Percentiles rank a stretch among this genome's conserved stretches.
Conservation (phyloP, 306 rosid species). For the Glycine latifolia region DNA sequence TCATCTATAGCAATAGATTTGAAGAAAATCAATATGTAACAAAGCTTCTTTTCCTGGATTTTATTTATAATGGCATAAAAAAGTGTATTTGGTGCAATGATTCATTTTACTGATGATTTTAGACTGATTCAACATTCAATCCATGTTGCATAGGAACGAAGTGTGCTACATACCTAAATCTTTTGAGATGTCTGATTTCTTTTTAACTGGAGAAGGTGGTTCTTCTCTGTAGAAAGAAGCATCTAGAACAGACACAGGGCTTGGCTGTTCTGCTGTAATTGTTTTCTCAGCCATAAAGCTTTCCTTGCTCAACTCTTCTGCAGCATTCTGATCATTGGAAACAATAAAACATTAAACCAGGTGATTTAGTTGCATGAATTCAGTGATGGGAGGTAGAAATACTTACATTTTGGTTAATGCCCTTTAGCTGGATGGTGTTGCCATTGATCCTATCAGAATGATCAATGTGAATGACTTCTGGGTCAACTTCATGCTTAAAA, state of each 20-base stretch:
- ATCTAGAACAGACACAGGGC: slow-evolving; percentile 97
- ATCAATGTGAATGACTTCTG: slow-evolving; percentile 50
- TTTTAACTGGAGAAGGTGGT: slow-evolving; percentile 93
- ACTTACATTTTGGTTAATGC: slow-evolving; percentile 58
- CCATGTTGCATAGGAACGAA: not conserved
- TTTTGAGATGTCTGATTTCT: slow-evolving; percentile 70
- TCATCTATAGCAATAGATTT: slow-evolving; percentile 64
- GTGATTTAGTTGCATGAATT: slow-evolving; percentile 31
- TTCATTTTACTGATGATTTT: too few species aligned
- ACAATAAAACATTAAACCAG: slow-evolving; percentile 34
- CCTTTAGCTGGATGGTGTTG: slow-evolving; percentile 44
- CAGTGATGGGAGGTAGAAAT: slow-evolving; percentile 34
- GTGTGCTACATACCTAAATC: slow-evolving; percentile 57
- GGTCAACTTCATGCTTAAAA: slow-evolving; percentile 49
- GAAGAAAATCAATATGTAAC: slow-evolving; percentile 41
- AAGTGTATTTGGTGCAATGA: not conserved
- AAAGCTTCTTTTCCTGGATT: not conserved
- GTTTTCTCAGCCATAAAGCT: slow-evolving; percentile 51
- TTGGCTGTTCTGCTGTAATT: slow-evolving; percentile 77
- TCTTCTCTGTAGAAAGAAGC: slow-evolving; percentile 83
- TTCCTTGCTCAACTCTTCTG: slow-evolving; percentile 48
- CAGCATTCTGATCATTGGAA: slow-evolving; percentile 57
- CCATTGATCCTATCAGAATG: slow-evolving; percentile 46
- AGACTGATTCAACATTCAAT: too few species aligned
- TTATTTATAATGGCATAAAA: slow-evolving; percentile 4